phyloP scores from a whole-genome alignment of 306 rosid species.

The Dalbergia oliveri region DNA sequence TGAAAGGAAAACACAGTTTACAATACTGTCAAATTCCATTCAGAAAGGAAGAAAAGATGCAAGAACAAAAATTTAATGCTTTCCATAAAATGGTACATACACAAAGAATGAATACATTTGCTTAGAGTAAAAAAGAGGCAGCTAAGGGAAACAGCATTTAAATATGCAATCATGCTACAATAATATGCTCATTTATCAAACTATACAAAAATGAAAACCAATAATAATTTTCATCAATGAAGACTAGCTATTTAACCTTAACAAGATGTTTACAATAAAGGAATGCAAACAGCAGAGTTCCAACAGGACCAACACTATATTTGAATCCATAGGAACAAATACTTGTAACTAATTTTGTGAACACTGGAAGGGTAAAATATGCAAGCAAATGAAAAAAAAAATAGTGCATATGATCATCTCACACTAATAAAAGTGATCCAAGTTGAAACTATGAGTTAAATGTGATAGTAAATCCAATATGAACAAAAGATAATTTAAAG shows the following conservation, averaged over 20 bases:
- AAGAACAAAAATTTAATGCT: not conserved
- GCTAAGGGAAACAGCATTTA: constrained; percentile 26
- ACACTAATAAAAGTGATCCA: constrained; percentile 36
- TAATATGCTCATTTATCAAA: constrained; percentile 21
- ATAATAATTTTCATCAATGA: constrained; percentile 11
- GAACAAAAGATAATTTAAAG: constrained; percentile 17
- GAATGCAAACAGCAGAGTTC: constrained; percentile 18
- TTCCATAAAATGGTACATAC: constrained; percentile 28
- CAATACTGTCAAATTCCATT: constrained; percentile 43
- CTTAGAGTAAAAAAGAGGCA: constrained; percentile 25
- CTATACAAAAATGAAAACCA: constrained; percentile 29
- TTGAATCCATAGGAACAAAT: constrained; percentile 37
- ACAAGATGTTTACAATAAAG: constrained; percentile 16
- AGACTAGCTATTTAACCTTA: not conserved
- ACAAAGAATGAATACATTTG: constrained; percentile 9
- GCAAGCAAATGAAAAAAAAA: not conserved
- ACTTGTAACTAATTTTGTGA: constrained; percentile 24
- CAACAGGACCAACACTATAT: not conserved
- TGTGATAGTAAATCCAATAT: constrained; percentile 5
- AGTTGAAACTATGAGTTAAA: not conserved
- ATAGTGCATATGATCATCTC: not conserved
- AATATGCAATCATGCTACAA: constrained; percentile 24
- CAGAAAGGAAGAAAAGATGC: not conserved
- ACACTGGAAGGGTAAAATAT: constrained; percentile 1
- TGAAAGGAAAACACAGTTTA: constrained; percentile 45